phyloP scores from a whole-genome alignment of 148 eudicot genomes.

The Selenicereus undatus region DNA sequence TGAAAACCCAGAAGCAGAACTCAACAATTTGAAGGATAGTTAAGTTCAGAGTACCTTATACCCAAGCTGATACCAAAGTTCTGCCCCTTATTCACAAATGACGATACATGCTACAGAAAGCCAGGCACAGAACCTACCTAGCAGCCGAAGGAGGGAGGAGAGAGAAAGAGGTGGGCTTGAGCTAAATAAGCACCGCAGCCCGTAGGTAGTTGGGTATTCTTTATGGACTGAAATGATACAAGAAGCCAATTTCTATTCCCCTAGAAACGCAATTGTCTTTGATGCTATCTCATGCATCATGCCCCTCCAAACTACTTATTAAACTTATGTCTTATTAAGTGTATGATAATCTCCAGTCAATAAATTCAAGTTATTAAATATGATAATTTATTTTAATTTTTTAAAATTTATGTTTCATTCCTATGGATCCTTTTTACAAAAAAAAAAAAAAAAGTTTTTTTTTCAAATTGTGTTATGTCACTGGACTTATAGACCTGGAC shows the following conservation, averaged over 20 bases:
- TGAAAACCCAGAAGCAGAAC: constrained; percentile 26
- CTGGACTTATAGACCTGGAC: too few species aligned
- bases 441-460: too few species aligned
- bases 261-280: not conserved
- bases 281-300: too few species aligned
- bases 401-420: too few species aligned
- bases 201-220: constrained; percentile 9
- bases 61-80: not conserved
- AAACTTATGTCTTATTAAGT: too few species aligned
- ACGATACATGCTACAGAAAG: not conserved
- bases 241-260: not conserved
- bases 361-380: too few species aligned
- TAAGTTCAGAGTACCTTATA: not conserved
- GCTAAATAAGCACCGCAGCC: constrained; percentile 21
- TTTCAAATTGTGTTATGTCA: too few species aligned
- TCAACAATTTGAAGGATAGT: not conserved
- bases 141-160: not conserved
- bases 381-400: too few species aligned
- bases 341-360: too few species aligned
- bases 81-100: not conserved
- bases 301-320: too few species aligned
- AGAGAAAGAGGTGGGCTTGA: not conserved
- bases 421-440: too few species aligned
- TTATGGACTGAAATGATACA: constrained; percentile 31
- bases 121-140: not conserved